Conservation (phyloP, 345 rosid species). For the Fremontodendron californicum region DNA sequence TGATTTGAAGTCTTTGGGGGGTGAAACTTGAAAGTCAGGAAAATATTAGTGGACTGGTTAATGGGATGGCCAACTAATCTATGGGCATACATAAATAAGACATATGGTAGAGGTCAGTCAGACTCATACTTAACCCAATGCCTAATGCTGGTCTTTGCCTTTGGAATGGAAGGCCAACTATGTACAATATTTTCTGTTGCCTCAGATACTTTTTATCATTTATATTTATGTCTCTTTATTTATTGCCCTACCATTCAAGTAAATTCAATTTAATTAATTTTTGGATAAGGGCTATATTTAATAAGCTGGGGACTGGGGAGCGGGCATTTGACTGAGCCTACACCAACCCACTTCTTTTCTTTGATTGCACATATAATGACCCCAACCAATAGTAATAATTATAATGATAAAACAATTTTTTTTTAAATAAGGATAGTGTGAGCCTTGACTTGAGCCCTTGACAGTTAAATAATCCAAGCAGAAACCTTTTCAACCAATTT, state of each 20-base stretch:
- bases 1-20: no score
- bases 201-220: background rate
- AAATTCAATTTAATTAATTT: background rate
- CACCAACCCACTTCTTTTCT: background rate
- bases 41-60: no score
- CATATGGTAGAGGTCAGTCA: no score
- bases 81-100: no score
- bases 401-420: background rate
- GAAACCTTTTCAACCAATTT: background rate
- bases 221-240: background rate
- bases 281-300: background rate
- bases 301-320: background rate
- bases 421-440: background rate
- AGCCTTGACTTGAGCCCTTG: background rate
- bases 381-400: background rate
- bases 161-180: no score
- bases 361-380: background rate
- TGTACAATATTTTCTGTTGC: no score
- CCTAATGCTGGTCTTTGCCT: background rate
- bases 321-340: background rate
- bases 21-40: no score
- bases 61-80: no score
- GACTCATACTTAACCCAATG: no score
- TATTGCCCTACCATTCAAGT: background rate
- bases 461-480: background rate